Evolutionary conservation across 805 yeast genomes (phyloP).

Genomic region (Jamesozyma jinghongensis): DNA sequence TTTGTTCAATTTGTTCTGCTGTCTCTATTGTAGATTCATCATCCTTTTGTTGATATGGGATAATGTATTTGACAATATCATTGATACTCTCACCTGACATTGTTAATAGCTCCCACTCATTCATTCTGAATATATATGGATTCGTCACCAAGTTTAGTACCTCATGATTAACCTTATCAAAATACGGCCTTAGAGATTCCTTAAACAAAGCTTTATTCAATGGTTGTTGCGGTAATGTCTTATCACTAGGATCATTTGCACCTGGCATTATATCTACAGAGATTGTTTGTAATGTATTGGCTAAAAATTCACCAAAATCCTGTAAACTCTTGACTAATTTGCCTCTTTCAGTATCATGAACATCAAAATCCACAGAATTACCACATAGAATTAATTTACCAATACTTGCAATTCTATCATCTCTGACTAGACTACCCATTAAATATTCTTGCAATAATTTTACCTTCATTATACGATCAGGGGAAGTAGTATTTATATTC

Average conservation of each 20-base stretch:
- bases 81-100: conserved; percentile 78
- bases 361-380: conserved; percentile 40
- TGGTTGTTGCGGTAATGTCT: conserved; percentile 81
- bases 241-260: conserved; percentile 71
- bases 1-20: not conserved
- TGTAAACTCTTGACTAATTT: conserved; percentile 45
- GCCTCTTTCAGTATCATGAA: conserved; percentile 38
- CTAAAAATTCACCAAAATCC: conserved; percentile 52
- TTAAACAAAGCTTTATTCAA: conserved; percentile 69
- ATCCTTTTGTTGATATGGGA: conserved; percentile 31
- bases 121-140: conserved; percentile 62
- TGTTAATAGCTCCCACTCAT: conserved; percentile 52
- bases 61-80: conserved; percentile 64
- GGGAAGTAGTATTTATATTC: conserved; percentile 39
- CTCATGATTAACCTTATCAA: conserved; percentile 34
- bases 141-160: conserved; percentile 45
- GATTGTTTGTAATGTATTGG: conserved; percentile 46
- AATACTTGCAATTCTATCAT: conserved; percentile 29
- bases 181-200: conserved; percentile 32
- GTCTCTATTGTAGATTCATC: conserved; percentile 15
- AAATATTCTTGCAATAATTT: conserved; percentile 62
- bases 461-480: conserved; percentile 35
- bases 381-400: conserved; percentile 64
- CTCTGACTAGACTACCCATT: conserved; percentile 54
- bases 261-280: conserved; percentile 85